These are phyloP conservation scores for Arthrobotrys sphaeroides DNA, from an alignment of 2,329 filamentous ascomycete species.

Conservation along the genomic window DNA sequence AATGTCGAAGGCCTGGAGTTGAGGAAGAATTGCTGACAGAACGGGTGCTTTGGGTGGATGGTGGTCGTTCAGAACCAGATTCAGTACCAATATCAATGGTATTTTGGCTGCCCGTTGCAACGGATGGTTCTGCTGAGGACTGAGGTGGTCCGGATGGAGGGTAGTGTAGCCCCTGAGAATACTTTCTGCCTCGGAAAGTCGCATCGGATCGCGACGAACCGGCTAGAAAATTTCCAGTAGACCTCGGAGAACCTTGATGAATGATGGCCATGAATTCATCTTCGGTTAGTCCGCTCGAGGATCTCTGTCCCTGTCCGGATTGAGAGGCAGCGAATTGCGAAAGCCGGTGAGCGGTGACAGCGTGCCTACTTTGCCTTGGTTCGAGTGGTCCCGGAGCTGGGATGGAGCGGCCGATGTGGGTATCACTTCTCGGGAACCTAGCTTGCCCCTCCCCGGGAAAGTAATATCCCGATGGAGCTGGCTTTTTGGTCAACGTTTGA, in stretches of 20 bases:
- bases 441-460: neutral
- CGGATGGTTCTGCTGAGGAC: too few relatives aligned
- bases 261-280: constrained; percentile 11
- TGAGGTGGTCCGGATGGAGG: neutral
- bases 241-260: neutral
- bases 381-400: too few relatives aligned
- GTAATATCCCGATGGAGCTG: neutral
- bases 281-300: constrained; percentile 6
- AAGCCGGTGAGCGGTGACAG: neutral
- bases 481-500: neutral
- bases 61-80: too few relatives aligned
- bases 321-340: neutral
- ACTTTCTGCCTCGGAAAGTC: neutral
- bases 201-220: too few relatives aligned
- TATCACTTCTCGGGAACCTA: neutral
- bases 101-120: neutral
- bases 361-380: neutral
- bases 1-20: neutral
- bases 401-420: neutral
- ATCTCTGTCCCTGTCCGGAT: neutral
- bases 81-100: neutral
- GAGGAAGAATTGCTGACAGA: too few relatives aligned
- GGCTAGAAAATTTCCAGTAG: neutral
- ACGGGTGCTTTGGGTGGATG: neutral
- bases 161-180: neutral